phyloP scores from a whole-genome alignment of 495 filamentous ascomycete genomes.

The Aspergillus biplanus region DNA sequence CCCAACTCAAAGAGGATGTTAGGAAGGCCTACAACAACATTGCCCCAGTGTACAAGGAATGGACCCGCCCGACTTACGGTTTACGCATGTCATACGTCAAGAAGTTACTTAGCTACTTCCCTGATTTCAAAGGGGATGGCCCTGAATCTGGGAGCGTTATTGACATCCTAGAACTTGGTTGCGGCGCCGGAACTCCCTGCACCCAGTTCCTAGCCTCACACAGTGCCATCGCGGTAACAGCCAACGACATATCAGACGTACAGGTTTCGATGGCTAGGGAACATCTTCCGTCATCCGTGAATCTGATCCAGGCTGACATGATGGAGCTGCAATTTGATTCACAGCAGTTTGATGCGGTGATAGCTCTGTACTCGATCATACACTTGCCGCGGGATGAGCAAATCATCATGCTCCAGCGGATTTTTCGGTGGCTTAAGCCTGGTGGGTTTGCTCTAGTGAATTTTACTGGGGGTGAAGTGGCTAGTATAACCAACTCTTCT shows the following conservation, averaged over 20 bases:
- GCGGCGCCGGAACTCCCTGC: constrained; percentile 42
- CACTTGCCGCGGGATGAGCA: constrained; percentile 51
- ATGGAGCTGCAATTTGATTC: constrained; percentile 35
- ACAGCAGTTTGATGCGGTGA: constrained; percentile 40
- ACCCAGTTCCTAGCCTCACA: constrained; percentile 32
- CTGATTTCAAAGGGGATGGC: neutral
- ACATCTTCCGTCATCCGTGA: constrained; percentile 24
- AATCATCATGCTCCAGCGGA: constrained; percentile 32
- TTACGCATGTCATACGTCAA: constrained; percentile 34
- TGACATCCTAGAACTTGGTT: constrained; percentile 45
- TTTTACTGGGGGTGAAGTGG: constrained; percentile 33
- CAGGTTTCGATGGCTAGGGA: constrained; percentile 39
- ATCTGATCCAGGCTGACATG: constrained; percentile 46
- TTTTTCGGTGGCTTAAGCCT: constrained; percentile 44
- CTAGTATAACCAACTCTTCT: constrained; percentile 17
- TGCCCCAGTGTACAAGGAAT: constrained; percentile 40
- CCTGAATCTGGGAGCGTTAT: neutral
- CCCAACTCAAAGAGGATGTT: constrained; percentile 26
- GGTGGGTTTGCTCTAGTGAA: constrained; percentile 45
- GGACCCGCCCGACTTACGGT: constrained; percentile 34
- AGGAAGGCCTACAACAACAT: constrained; percentile 46
- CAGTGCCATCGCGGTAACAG: constrained; percentile 29
- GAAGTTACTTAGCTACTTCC: neutral
- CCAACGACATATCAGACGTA: constrained; percentile 42
- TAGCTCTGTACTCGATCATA: constrained; percentile 48